phyloP scores from a whole-genome alignment of 1,139 yeast genomes.

The Scheffersomyces parashehatae region DNA sequence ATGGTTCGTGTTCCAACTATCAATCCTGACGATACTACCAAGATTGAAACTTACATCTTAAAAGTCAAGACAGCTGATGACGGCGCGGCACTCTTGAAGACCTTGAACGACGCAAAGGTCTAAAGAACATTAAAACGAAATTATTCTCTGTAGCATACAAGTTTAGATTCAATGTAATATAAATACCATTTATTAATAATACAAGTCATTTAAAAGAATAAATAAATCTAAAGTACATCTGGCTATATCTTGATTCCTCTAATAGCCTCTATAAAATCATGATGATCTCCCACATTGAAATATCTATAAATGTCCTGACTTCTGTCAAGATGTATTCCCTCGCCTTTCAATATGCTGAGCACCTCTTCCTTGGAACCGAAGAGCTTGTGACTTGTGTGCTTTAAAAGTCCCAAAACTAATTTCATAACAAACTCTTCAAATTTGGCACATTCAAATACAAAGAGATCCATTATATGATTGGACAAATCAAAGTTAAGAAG shows the following conservation, averaged over 20 bases:
- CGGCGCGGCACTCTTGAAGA: conserved; percentile 60
- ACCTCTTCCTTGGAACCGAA: conserved; percentile 53
- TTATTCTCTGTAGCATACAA: background rate
- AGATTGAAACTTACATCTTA: conserved; percentile 59
- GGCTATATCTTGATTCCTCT: conserved; percentile 19
- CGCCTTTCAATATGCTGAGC: conserved; percentile 32
- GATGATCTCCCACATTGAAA: conserved; percentile 50
- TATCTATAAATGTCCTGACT: conserved; percentile 23
- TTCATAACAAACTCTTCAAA: conserved; percentile 54
- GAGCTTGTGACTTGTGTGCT: conserved; percentile 50
- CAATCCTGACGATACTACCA: conserved; percentile 33
- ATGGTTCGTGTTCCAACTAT: conserved; percentile 62
- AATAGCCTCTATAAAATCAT: conserved; percentile 47
- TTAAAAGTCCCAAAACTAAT: conserved; percentile 49
- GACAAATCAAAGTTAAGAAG: conserved; percentile 27
- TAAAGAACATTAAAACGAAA: background rate
- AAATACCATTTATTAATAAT: conserved; percentile 1
- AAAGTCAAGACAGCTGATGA: conserved; percentile 71
- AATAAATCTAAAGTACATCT: background rate
- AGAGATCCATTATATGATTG: conserved; percentile 50
- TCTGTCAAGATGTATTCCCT: conserved; percentile 8
- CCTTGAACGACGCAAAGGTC: conserved; percentile 43
- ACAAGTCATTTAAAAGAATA: background rate
- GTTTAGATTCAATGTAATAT: background rate
- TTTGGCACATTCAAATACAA: conserved; percentile 47